phyloP scores from a whole-genome alignment of 345 rosid genomes.

The Limnanthes douglasii region DNA sequence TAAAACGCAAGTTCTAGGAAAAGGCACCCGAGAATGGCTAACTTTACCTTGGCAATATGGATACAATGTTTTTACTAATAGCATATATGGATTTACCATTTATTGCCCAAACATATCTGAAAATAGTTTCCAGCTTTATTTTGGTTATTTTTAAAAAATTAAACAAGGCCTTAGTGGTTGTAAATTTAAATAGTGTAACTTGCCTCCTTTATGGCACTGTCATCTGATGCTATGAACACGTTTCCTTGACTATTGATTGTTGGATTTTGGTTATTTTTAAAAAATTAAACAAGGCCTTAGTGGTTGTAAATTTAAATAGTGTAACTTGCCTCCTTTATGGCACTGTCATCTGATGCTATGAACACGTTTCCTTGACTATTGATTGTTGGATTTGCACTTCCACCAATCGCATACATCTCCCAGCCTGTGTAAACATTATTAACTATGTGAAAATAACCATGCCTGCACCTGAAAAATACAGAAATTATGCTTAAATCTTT shows the following conservation, averaged over 20 bases:
- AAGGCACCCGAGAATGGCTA: too few species aligned
- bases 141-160: neutral
- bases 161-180: neutral
- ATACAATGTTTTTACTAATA: too few species aligned
- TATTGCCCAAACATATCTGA: too few species aligned
- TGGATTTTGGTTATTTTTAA: conserved; percentile 9
- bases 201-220: conserved; percentile 34
- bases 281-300: neutral
- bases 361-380: conserved; percentile 57
- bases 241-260: conserved; percentile 66
- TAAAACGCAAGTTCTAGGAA: too few species aligned
- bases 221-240: conserved; percentile 36
- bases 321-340: conserved; percentile 35
- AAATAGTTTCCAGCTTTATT: neutral
- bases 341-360: conserved; percentile 26
- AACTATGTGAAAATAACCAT: conserved; percentile 59
- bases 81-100: too few species aligned
- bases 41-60: too few species aligned
- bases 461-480: conserved; percentile 38
- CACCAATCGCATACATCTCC: conserved; percentile 62
- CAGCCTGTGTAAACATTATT: conserved; percentile 42
- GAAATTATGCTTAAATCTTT: neutral
- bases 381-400: conserved; percentile 66
- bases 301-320: neutral
- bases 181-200: conserved; percentile 1